Percentiles rank a stretch among this genome's conserved stretches.
Conservation (phyloP, 1,139 yeast genomes). For the Yamadazyma diospyri region DNA sequence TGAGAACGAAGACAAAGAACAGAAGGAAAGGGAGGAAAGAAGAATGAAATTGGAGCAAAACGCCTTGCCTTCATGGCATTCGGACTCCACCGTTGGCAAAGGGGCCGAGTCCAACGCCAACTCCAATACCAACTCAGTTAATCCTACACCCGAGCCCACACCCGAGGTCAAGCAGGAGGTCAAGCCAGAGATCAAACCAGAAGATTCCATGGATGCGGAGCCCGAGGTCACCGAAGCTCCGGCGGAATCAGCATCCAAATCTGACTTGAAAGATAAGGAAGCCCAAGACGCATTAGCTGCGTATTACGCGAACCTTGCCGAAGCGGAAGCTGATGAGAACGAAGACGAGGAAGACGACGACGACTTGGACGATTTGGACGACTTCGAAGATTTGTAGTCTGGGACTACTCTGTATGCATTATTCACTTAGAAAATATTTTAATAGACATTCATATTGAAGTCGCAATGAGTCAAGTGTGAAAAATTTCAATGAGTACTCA, state of each 20-base stretch:
- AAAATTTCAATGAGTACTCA: slow-evolving; percentile 9
- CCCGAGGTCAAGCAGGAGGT: slow-evolving; percentile 2
- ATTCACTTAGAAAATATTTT: background rate
- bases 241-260: slow-evolving; percentile 8
- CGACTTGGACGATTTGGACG: slow-evolving; percentile 47
- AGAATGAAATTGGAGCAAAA: slow-evolving; percentile 80
- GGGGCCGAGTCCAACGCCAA: slow-evolving; percentile 21
- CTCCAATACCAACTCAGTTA: slow-evolving; percentile 7
- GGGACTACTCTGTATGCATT: too few species aligned
- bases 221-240: slow-evolving; percentile 2
- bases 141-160: slow-evolving; percentile 18
- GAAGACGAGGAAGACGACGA: slow-evolving; percentile 63
- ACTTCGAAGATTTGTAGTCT: slow-evolving; percentile 38
- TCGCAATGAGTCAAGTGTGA: slow-evolving; percentile 6
- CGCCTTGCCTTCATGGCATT: slow-evolving; percentile 96
- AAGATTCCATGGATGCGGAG: slow-evolving; percentile 1
- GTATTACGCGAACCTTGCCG: slow-evolving; percentile 69
- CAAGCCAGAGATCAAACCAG: background rate
- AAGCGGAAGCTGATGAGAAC: slow-evolving; percentile 57
- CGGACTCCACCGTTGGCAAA: slow-evolving; percentile 78
- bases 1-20: slow-evolving; percentile 68
- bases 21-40: slow-evolving; percentile 65
- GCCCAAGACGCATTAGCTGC: slow-evolving; percentile 79
- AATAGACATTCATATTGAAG: slow-evolving; percentile 1
- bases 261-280: slow-evolving; percentile 52